Percentiles rank a stretch among this genome's conserved stretches.
phyloP scores from a whole-genome alignment of 73 alveolate genomes.

The Blepharisma stoltei region DNA sequence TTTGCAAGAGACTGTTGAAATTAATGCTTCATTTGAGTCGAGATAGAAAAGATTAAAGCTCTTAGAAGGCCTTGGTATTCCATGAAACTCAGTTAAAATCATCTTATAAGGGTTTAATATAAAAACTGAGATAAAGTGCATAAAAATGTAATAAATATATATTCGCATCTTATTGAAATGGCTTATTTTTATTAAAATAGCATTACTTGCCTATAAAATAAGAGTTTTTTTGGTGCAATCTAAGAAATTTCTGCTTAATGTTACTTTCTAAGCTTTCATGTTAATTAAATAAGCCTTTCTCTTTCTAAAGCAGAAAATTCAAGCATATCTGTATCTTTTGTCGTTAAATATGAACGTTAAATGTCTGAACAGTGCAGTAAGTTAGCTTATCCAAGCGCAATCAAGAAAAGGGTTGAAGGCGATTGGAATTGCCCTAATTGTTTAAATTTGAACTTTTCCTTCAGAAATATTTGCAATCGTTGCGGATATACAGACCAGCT shows the following conservation, averaged over 20 bases:
- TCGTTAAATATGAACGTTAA: not conserved
- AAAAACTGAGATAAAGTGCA: no score
- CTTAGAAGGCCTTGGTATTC: not conserved
- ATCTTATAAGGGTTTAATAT: not conserved
- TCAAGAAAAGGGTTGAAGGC: constrained; percentile 53
- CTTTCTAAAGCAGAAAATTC: no score
- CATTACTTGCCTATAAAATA: no score
- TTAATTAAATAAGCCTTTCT: no score
- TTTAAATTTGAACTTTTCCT: constrained; percentile 74
- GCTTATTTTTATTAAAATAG: no score
- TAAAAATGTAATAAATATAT: no score
- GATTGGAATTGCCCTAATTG: constrained; percentile 85
- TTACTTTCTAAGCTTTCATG: no score
- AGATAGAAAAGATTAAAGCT: constrained; percentile 14
- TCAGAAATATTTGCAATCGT: constrained; percentile 77
- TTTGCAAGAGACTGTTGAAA: constrained; percentile 3
- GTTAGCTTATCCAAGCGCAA: constrained; percentile 7
- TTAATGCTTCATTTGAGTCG: not conserved
- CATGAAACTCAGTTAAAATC: constrained; percentile 17
- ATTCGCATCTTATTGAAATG: no score
- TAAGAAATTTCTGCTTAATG: no score
- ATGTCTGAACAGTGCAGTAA: constrained; percentile 1
- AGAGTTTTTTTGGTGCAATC: no score
- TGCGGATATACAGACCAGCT: constrained; percentile 49
- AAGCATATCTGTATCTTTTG: not conserved